Conservation (phyloP, 1,284 basidiomycete genomes). For the Paramarasmius palmivorus region DNA sequence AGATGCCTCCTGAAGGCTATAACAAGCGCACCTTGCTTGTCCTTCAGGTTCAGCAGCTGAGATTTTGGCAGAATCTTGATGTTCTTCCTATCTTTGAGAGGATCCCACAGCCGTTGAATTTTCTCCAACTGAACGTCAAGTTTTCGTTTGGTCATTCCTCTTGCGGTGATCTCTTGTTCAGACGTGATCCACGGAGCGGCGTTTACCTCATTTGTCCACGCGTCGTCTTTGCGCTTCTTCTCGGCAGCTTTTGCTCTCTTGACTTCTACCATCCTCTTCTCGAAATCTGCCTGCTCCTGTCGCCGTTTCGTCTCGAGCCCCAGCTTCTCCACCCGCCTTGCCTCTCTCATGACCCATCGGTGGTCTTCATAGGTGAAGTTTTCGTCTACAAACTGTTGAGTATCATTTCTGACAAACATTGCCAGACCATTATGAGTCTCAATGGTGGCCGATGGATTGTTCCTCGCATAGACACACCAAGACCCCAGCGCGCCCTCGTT, state of each 20-base stretch:
- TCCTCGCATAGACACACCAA: slow-evolving; percentile 17
- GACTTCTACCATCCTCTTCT: slow-evolving; percentile 1
- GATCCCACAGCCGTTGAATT: slow-evolving; percentile 13
- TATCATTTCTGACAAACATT: slow-evolving; percentile 25
- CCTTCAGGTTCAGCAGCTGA: slow-evolving; percentile 9
- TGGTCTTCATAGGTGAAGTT: slow-evolving; percentile 21
- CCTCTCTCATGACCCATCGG: slow-evolving; percentile 14
- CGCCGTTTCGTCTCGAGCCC: slow-evolving; percentile 14
- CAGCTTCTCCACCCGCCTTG: slow-evolving; percentile 9
- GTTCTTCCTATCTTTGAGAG: slow-evolving; percentile 8
- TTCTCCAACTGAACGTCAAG: slow-evolving; percentile 17
- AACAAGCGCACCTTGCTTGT: slow-evolving; percentile 13
- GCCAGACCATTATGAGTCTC: slow-evolving; percentile 24
- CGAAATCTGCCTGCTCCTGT: slow-evolving; percentile 8
- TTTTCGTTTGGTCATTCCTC: slow-evolving; percentile 14
- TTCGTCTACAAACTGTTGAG: slow-evolving; percentile 23
- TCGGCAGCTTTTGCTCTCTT: slow-evolving; percentile 8
- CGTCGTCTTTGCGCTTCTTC: not conserved
- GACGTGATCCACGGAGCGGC: slow-evolving; percentile 10
- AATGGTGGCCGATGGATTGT: slow-evolving; percentile 22
- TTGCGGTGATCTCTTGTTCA: slow-evolving; percentile 9
- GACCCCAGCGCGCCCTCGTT: slow-evolving; percentile 34
- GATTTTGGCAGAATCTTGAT: slow-evolving; percentile 14
- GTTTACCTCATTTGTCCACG: not conserved
- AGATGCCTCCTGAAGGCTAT: slow-evolving; percentile 11